Evolutionary conservation across 495 filamentous ascomycete species (phyloP).

Genomic region (Talaromyces wortmannii): DNA sequence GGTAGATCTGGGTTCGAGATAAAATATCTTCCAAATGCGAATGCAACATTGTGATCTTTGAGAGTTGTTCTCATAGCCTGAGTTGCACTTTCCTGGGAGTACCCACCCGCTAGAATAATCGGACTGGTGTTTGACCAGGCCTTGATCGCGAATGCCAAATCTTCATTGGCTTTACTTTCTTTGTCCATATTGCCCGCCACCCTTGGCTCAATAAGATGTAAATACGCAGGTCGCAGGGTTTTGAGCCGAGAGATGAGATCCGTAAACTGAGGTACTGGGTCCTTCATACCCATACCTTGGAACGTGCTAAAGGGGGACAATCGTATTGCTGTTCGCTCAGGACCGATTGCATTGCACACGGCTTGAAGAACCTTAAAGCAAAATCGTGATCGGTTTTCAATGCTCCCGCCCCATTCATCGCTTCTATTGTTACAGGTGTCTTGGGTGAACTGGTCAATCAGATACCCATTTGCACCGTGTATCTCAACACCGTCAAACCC

Average conservation of each 20-base stretch:
- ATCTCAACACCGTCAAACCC: conserved; percentile 77
- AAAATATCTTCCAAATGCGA: conserved; percentile 58
- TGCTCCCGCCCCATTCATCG: conserved; percentile 61
- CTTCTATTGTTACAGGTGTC: conserved; percentile 54
- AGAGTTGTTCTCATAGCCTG: conserved; percentile 48
- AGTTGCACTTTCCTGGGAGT: conserved; percentile 36
- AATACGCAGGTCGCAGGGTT: conserved; percentile 53
- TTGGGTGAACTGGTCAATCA: conserved; percentile 70
- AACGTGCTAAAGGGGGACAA: conserved; percentile 58
- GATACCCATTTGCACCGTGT: conserved; percentile 68
- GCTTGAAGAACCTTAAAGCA: conserved; percentile 59
- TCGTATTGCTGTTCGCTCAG: conserved; percentile 54
- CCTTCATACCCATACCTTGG: conserved; percentile 62
- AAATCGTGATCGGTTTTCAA: conserved; percentile 65
- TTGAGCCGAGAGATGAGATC: conserved; percentile 46
- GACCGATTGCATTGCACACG: conserved; percentile 57
- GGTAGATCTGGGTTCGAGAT: conserved; percentile 68
- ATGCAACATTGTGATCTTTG: conserved; percentile 42
- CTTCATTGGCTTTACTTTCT: conserved; percentile 28
- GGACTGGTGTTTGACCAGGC: conserved; percentile 40
- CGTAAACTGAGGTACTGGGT: conserved; percentile 59
- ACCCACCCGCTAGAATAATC: conserved; percentile 59
- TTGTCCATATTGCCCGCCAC: conserved; percentile 37
- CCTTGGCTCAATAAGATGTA: conserved; percentile 56
- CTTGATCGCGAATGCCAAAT: conserved; percentile 46